A percentile compares a stretch with the other conserved stretches of the same genome.
phyloP scores from a whole-genome alignment of 1,284 basidiomycete genomes.

The Thelephora terrestris region DNA sequence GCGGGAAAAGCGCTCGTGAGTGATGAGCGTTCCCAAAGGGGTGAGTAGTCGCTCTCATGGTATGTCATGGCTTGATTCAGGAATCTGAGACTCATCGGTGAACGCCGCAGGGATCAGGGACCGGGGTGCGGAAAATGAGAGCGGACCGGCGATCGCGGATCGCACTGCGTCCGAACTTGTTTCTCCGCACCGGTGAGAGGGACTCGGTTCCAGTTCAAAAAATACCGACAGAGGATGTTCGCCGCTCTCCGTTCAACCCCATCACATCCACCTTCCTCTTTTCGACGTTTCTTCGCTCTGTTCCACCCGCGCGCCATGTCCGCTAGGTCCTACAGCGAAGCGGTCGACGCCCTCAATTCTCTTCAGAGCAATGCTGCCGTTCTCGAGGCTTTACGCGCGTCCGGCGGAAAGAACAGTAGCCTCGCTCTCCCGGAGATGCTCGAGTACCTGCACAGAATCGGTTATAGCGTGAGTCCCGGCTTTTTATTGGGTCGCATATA shows the following conservation, averaged over 20 bases:
- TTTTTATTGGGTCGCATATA: slow-evolving; percentile 5
- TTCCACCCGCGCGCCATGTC: slow-evolving; percentile 23
- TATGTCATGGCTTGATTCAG: no score
- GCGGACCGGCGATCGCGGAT: no score
- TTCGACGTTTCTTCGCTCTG: slow-evolving; percentile 14
- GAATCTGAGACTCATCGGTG: no score
- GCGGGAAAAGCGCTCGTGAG: no score
- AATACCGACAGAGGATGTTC: background rate
- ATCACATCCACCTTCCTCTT: slow-evolving; percentile 2
- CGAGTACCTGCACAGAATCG: slow-evolving; percentile 83
- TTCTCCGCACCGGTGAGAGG: no score
- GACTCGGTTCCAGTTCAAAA: no score
- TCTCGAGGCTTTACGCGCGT: slow-evolving; percentile 75
- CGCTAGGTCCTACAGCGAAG: slow-evolving; percentile 64
- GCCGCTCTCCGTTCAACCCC: background rate
- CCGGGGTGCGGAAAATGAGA: no score
- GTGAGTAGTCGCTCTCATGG: no score
- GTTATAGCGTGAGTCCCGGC: slow-evolving; percentile 59
- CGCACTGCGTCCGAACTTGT: no score
- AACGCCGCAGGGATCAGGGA: no score
- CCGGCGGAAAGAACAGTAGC: slow-evolving; percentile 60
- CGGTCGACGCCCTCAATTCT: slow-evolving; percentile 81
- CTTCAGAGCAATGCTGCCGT: slow-evolving; percentile 92
- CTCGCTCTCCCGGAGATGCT: slow-evolving; percentile 84
- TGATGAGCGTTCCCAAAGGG: no score